Evolutionary conservation across 2,329 filamentous ascomycete species (phyloP), one percentile per base, ranked within the genome.

Genomic region (Nemania sp.): DNA sequence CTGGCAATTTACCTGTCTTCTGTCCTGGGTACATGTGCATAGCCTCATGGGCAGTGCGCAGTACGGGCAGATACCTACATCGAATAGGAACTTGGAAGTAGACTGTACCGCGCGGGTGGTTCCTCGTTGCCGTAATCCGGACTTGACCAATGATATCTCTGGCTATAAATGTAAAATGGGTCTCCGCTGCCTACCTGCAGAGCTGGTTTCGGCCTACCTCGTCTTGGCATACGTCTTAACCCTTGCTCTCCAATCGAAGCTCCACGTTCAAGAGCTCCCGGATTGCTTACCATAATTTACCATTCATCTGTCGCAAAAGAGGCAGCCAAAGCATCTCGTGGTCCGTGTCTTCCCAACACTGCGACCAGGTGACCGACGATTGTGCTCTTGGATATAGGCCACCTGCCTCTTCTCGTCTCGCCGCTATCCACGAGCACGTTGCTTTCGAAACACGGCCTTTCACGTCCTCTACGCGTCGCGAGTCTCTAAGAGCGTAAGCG

Each of bases 161-260:
- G 21, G 49, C 34, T 60, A 53, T 63, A 56, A 57, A 52, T 43
- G 20, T 63, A 57, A 57, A 63, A 21, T 47, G 60, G 60, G 57
- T 60, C 45, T 49, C 18, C 48, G 59, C 59, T 49, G 15, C 35
- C 35, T 13, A 4, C 11, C 15, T 39, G 35, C 11, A 10, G 29
- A 42, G 48, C 47, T 48, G 47, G 53, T 47, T 21, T 32, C 9
- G 47, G 48, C 37, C 51, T 39, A 52, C 54, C 9, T 34, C 48
- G 60, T 59, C 69, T 71, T 70, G 69, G 69, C 69, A 59, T 64
- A 69, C 68, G 68, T 70, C 64, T 57, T 60, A 58, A 57, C 56
- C 62, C 66, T 57, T 65, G 64, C 62, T 59, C 48, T 54, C 48
- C 63, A 62, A 65, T 65, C 54, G 12, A 54, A 63, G 51, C 58